Evolutionary conservation across 2,329 filamentous ascomycete genomes (phyloP), one percentile per base, ranked within the genome.

Genomic region (Chlorencoelia australis): DNA sequence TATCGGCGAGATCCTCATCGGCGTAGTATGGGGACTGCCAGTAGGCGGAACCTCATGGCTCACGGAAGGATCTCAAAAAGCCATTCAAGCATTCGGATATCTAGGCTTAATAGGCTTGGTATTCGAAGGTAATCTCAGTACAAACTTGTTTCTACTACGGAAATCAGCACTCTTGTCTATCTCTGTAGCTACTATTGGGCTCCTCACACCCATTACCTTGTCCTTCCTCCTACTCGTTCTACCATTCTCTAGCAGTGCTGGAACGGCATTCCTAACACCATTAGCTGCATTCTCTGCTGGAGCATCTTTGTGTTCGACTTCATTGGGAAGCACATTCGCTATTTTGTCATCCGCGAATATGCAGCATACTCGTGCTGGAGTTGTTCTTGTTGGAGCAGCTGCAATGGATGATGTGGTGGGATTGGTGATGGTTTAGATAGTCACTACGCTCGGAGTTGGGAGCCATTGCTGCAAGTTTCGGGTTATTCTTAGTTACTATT

Each of bases 341-440:
- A 67, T 81, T 3, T 58, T 81, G 0, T 71, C 68, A 0, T 79
- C 83, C 7, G 76, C 74, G 3, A 65, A 65, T 2, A 56, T 79
- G 8, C 61, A 60, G n/a, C 54, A 61, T 2, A 75, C 68, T 7
- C 59, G 72, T 2, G 53, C 79, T 0, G 84, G 61, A 39, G 75
- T 59, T 7, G 71, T 91, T 0, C 65, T 87, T 1, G 73, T 73
- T 2, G 78, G 73, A 40, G 82, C 82, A 1, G 84, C 83, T 0
- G 83, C 91, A 73, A 73, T 91, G 60, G 84, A 91, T 52, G 83
- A 91, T 58, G 77, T 89, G 0, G 70, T 83, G 2, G 82, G 82
- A 0, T 61, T 89, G 7, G 73, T 88, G 6, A 81, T 89, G 73
- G 79, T 86, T 0, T 74, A 84, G 46, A 69, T 89, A 30, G 79